A percentile compares a stretch with the other conserved stretches of the same genome.
Conservation (phyloP, 2,329 filamentous ascomycete species). For the Scorias spongiosa region DNA sequence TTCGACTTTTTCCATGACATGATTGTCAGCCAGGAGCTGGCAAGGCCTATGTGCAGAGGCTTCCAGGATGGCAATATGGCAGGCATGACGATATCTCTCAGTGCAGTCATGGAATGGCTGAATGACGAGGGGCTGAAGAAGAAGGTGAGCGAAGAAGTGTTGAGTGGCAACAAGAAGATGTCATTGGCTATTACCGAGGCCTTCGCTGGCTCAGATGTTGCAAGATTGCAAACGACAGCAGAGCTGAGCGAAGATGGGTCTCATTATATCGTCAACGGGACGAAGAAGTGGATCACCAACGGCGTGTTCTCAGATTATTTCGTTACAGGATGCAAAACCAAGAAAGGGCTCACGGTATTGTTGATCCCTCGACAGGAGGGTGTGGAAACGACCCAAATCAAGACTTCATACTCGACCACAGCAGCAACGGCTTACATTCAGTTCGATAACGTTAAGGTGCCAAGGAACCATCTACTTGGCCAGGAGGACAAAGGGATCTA, state of each 20-base stretch:
- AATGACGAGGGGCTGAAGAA: constrained; percentile 51
- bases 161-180: constrained; percentile 74
- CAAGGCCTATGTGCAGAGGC: constrained; percentile 57
- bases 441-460: constrained; percentile 77
- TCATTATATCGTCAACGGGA: constrained; percentile 55
- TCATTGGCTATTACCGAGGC: constrained; percentile 79
- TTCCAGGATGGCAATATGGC: constrained; percentile 76
- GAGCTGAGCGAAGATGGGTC: constrained; percentile 61
- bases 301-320: constrained; percentile 73
- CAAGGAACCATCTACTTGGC: constrained; percentile 61
- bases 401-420: constrained; percentile 65
- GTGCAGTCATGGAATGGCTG: constrained; percentile 67
- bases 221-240: constrained; percentile 63
- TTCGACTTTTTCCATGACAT: constrained; percentile 83
- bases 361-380: constrained; percentile 60
- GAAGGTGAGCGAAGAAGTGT: constrained; percentile 53
- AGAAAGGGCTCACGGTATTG: constrained; percentile 63
- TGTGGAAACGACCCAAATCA: constrained; percentile 62
- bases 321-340: constrained; percentile 63
- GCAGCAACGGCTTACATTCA: constrained; percentile 69
- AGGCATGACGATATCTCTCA: constrained; percentile 70
- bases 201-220: constrained; percentile 72
- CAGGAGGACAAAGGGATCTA: constrained; percentile 75
- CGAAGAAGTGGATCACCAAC: constrained; percentile 79
- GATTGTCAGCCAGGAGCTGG: constrained; percentile 58